Percentiles rank a stretch among this genome's conserved stretches.
phyloP scores from a whole-genome alignment of 805 yeast species.

The Wickerhamiella shivajii region DNA sequence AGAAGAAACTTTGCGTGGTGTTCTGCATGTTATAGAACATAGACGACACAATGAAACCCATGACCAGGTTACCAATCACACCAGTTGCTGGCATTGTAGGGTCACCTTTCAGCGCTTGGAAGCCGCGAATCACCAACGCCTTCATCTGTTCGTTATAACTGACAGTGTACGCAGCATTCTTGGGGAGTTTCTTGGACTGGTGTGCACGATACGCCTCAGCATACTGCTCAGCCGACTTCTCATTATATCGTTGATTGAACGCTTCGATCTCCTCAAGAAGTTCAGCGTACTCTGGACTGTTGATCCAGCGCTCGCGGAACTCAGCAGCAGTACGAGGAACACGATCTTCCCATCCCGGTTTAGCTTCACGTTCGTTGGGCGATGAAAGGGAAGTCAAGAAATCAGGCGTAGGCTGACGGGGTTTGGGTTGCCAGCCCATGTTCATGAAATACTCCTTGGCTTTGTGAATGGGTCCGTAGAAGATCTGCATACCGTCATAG shows the following conservation, averaged over 20 bases:
- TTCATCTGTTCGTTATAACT: conserved; percentile 35
- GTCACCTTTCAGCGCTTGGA: conserved; percentile 44
- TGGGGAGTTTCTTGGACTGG: conserved; percentile 27
- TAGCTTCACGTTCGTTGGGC: conserved; percentile 42
- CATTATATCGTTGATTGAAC: conserved; percentile 23
- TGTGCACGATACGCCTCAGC: conserved; percentile 27
- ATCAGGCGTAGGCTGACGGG: conserved; percentile 57
- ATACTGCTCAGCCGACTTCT: conserved; percentile 27
- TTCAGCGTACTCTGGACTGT: conserved; percentile 32
- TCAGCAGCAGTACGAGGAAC: conserved; percentile 53
- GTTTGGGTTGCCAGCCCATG: conserved; percentile 53
- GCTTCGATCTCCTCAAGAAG: conserved; percentile 34
- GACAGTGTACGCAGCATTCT: conserved; percentile 31
- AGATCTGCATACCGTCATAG: conserved; percentile 48
- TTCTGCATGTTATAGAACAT: conserved; percentile 40
- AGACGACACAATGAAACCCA: conserved; percentile 49
- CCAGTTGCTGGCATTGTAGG: conserved; percentile 34
- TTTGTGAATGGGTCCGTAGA: conserved; percentile 41
- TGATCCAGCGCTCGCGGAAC: conserved; percentile 44
- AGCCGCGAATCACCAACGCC: conserved; percentile 37
- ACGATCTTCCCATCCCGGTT: conserved; percentile 33
- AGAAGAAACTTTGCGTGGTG: conserved; percentile 41
- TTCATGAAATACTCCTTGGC: conserved; percentile 45
- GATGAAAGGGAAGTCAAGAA: conserved; percentile 57
- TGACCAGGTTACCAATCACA: conserved; percentile 34